These are phyloP conservation scores for Discostella pseudostelligera DNA, from an alignment of 108 stramenopile genomes.

Conservation along the genomic window DNA sequence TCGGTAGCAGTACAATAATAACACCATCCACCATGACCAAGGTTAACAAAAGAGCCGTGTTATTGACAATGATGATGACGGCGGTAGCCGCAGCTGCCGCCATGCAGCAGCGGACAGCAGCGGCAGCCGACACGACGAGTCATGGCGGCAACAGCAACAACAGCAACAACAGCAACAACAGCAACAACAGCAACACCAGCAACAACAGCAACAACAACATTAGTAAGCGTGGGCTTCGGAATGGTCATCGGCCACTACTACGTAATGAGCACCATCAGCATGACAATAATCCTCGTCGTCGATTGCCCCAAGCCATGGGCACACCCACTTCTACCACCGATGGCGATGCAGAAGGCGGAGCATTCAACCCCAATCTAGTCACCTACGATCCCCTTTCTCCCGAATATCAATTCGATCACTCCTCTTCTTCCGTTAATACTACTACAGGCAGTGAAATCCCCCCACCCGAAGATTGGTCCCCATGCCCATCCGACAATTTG, in stretches of 20 bases:
- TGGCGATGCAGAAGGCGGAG: slow-evolving; percentile 1
- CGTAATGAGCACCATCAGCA: background rate
- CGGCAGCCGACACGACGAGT: no score
- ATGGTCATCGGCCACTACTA: background rate
- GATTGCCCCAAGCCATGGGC: background rate
- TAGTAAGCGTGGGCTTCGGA: no score
- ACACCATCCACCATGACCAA: no score
- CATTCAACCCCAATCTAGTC: slow-evolving; percentile 23
- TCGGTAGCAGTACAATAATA: no score
- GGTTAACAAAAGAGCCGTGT: no score
- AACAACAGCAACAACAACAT: no score
- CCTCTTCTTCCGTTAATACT: background rate
- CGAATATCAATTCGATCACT: slow-evolving; percentile 16
- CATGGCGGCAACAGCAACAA: no score
- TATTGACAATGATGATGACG: no score
- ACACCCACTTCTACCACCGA: background rate
- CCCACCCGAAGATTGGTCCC: slow-evolving; percentile 18
- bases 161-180: no score
- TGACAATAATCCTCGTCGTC: background rate
- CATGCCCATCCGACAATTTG: slow-evolving; percentile 13
- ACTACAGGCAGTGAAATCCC: background rate
- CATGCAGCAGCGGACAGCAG: no score
- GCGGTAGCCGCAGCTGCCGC: no score
- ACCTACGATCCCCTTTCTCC: slow-evolving; percentile 25
- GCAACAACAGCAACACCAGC: no score